Evolutionary conservation across 2,329 filamentous ascomycete genomes (phyloP).

Genomic region (Chrysosporium keratinophilum): DNA sequence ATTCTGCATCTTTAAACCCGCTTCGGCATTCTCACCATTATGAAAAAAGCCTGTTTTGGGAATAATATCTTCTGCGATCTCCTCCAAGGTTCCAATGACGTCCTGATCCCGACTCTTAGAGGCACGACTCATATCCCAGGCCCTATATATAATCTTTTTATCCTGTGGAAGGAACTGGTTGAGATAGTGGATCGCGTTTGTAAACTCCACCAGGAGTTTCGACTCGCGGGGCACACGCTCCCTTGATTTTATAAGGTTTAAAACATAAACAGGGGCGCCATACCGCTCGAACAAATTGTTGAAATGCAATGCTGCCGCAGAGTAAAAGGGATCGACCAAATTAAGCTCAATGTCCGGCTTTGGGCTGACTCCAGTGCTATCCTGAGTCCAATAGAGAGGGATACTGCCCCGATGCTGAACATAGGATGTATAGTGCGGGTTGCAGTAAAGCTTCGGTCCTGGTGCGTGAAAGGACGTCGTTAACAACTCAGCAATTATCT

Average conservation of each 20-base stretch:
- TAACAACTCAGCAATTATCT: conserved; percentile 88
- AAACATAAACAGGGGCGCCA: conserved; percentile 77
- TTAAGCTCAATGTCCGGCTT: conserved; percentile 95
- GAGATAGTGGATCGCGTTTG: conserved; percentile 76
- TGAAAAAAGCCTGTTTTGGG: conserved; percentile 86
- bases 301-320: conserved; percentile 85
- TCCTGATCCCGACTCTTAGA: conserved; percentile 87
- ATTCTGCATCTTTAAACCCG: conserved; percentile 65
- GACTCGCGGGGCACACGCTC: conserved; percentile 85
- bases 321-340: conserved; percentile 92
- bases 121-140: conserved; percentile 96
- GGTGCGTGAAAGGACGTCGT: conserved; percentile 94
- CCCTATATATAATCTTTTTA: conserved; percentile 83
- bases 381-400: conserved; percentile 93
- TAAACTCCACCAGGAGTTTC: conserved; percentile 79
- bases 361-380: conserved; percentile 85
- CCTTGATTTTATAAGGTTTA: conserved; percentile 82
- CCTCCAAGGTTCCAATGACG: conserved; percentile 83
- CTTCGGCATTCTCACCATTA: conserved; percentile 65
- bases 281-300: conserved; percentile 90
- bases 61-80: conserved; percentile 79
- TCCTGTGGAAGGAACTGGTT: conserved; percentile 82
- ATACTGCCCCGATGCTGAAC: conserved; percentile 96
- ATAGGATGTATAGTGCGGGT: conserved; percentile 87
- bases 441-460: conserved; percentile 73